phyloP scores from a whole-genome alignment of 176 grass and related monocot species.

The Triticum monococcum region DNA sequence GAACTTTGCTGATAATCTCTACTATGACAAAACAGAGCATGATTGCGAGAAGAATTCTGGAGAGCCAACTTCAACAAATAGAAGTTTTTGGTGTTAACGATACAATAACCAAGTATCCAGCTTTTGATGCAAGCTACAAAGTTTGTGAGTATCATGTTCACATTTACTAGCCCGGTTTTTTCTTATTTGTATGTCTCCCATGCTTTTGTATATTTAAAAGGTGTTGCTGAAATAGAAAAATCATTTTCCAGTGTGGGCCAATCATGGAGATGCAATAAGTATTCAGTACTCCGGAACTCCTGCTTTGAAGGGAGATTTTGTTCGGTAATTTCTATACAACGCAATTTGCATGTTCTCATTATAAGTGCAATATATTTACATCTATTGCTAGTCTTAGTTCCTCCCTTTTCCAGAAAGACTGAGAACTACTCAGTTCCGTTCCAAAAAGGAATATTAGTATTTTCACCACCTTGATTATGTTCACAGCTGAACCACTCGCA shows the following conservation, averaged over 20 bases:
- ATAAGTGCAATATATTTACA: background rate
- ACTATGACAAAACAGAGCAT: slow-evolving; percentile 65
- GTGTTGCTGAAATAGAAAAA: slow-evolving; percentile 24
- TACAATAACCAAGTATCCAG: slow-evolving; percentile 58
- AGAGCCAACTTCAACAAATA: slow-evolving; percentile 70
- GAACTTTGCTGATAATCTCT: slow-evolving; percentile 38
- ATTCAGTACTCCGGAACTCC: slow-evolving; percentile 98
- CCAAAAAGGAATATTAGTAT: background rate
- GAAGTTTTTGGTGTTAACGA: slow-evolving; percentile 61
- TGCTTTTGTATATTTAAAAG: background rate
- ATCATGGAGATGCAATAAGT: slow-evolving; percentile 98
- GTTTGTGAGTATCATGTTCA: slow-evolving; percentile 61
- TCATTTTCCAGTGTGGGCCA: slow-evolving; percentile 85
- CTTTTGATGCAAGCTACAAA: slow-evolving; percentile 87
- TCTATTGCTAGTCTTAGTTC: slow-evolving; percentile 14
- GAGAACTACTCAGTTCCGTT: background rate
- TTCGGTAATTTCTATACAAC: slow-evolving; percentile 59
- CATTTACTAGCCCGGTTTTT: background rate
- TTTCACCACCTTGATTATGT: slow-evolving; percentile 14
- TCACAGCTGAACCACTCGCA: background rate
- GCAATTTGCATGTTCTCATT: background rate
- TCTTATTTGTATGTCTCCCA: slow-evolving; percentile 22
- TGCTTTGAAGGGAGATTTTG: slow-evolving; percentile 97
- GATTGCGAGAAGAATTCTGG: slow-evolving; percentile 85
- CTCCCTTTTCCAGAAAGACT: background rate